Evolutionary conservation across 495 filamentous ascomycete genomes (phyloP).

Genomic region (Aspergillus sparsus): DNA sequence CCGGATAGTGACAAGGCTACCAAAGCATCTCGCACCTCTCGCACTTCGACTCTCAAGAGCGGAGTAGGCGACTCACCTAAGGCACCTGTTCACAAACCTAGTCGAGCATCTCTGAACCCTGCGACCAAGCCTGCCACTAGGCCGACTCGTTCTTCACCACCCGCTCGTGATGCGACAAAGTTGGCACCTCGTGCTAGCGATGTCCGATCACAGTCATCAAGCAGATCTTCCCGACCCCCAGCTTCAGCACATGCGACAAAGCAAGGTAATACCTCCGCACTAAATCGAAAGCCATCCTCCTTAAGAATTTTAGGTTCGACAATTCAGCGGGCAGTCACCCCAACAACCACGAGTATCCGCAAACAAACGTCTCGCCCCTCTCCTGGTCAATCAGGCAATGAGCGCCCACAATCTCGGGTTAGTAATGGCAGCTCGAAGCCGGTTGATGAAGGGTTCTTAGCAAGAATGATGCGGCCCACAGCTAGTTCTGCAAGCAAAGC

Average conservation of each 20-base stretch:
- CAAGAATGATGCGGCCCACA: conserved; percentile 91
- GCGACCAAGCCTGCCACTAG: conserved; percentile 32
- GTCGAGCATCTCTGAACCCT: conserved; percentile 36
- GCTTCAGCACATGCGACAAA: conserved; percentile 62
- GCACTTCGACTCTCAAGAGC: conserved; percentile 19
- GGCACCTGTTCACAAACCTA: conserved; percentile 34
- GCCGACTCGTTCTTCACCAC: conserved; percentile 34
- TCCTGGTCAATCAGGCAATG: conserved; percentile 30
- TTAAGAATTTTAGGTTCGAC: conserved; percentile 31
- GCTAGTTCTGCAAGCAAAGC: conserved; percentile 75
- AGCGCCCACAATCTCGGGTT: conserved; percentile 45
- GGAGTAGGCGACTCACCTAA: conserved; percentile 34
- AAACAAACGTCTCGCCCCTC: conserved; percentile 46
- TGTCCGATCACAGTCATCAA: conserved; percentile 64
- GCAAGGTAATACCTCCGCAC: conserved; percentile 36
- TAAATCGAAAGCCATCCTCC: conserved; percentile 48
- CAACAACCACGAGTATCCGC: conserved; percentile 30
- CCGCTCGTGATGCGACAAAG: conserved; percentile 35
- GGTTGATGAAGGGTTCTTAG: conserved; percentile 76
- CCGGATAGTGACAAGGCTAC: conserved; percentile 21
- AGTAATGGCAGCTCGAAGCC: conserved; percentile 46
- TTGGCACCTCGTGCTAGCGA: conserved; percentile 44
- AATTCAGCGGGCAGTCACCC: conserved; percentile 28
- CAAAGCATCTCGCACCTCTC: conserved; percentile 22
- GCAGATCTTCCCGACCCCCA: conserved; percentile 61